phyloP scores from a whole-genome alignment of 495 filamentous ascomycete species.

The Rusavskia elegans region DNA sequence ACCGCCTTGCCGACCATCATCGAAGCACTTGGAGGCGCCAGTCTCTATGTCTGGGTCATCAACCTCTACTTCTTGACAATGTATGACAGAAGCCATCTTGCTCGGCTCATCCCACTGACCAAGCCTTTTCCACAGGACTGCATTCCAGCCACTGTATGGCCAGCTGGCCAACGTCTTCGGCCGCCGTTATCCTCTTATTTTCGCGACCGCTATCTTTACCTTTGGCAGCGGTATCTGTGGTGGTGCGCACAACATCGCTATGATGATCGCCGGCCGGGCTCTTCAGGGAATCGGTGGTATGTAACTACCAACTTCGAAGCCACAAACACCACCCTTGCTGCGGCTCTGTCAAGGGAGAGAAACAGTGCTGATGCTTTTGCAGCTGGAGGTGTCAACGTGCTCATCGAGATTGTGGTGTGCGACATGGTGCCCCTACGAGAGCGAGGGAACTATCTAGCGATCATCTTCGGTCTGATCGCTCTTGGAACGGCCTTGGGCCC shows the following conservation, averaged over 20 bases:
- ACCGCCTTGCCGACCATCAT: constrained; percentile 27
- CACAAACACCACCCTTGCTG: too few species aligned
- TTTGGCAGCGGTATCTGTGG: constrained; percentile 30
- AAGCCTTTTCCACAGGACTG: not conserved
- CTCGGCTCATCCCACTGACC: not conserved
- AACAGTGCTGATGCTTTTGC: too few species aligned
- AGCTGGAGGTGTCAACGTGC: constrained; percentile 20
- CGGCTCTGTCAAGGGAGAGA: too few species aligned
- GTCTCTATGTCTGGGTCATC: constrained; percentile 26
- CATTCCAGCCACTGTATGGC: constrained; percentile 19
- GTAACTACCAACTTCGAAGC: too few species aligned
- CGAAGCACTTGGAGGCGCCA: constrained; percentile 16
- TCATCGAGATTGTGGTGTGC: constrained; percentile 20
- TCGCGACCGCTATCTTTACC: constrained; percentile 23
- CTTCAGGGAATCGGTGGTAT: constrained; percentile 19
- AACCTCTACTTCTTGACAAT: constrained; percentile 22
- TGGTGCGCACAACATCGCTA: constrained; percentile 19
- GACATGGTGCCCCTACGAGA: constrained; percentile 26
- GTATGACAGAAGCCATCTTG: not conserved
- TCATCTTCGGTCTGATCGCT: constrained; percentile 11
- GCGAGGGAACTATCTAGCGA: constrained; percentile 19
- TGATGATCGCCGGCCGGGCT: constrained; percentile 19
- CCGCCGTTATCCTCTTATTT: constrained; percentile 27
- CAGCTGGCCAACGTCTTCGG: constrained; percentile 37
- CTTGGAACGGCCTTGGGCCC: constrained; percentile 22